These are phyloP conservation scores for Westerdykella aurantiaca DNA, from an alignment of 2,329 filamentous ascomycete genomes.

Conservation along the genomic window DNA sequence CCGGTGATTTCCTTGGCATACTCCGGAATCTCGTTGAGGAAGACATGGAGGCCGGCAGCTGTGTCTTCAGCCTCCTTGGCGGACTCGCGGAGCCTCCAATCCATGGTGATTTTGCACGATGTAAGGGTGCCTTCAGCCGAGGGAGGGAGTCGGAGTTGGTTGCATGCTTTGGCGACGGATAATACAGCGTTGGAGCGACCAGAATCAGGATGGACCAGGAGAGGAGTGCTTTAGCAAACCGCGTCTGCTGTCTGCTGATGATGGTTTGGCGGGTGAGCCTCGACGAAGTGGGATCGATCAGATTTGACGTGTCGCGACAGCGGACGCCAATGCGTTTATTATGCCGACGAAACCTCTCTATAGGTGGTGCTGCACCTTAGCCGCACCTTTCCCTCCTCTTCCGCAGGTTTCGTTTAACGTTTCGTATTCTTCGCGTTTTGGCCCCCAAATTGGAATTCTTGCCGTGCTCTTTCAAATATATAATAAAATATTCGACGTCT, in stretches of 20 bases:
- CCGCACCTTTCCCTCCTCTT: slow-evolving; percentile 24
- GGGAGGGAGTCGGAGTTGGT: slow-evolving; percentile 7
- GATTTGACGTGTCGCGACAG: slow-evolving; percentile 33
- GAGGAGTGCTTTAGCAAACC: neutral
- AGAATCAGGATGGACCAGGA: slow-evolving; percentile 13
- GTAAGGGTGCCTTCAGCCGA: slow-evolving; percentile 17
- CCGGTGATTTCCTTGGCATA: slow-evolving; percentile 49
- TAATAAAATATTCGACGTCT: neutral
- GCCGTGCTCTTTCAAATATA: neutral
- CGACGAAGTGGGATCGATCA: slow-evolving; percentile 16
- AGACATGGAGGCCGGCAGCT: slow-evolving; percentile 46
- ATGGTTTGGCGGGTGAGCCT: slow-evolving; percentile 20
- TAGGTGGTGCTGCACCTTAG: slow-evolving; percentile 28
- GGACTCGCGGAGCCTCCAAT: slow-evolving; percentile 35
- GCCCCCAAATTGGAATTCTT: slow-evolving; percentile 20
- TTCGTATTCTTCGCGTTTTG: slow-evolving; percentile 1
- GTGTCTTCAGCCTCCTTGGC: slow-evolving; percentile 49
- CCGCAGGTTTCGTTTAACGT: slow-evolving; percentile 9
- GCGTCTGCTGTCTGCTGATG: slow-evolving; percentile 24
- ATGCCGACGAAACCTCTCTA: slow-evolving; percentile 28
- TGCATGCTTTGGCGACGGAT: slow-evolving; percentile 14
- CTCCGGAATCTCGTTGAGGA: slow-evolving; percentile 48
- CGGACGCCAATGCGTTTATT: slow-evolving; percentile 28
- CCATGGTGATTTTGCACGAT: slow-evolving; percentile 30
- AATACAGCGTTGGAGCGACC: slow-evolving; percentile 5